These are phyloP conservation scores for Spiromastix sp. DNA, from an alignment of 2,329 filamentous ascomycete species.

Conservation along the genomic window DNA sequence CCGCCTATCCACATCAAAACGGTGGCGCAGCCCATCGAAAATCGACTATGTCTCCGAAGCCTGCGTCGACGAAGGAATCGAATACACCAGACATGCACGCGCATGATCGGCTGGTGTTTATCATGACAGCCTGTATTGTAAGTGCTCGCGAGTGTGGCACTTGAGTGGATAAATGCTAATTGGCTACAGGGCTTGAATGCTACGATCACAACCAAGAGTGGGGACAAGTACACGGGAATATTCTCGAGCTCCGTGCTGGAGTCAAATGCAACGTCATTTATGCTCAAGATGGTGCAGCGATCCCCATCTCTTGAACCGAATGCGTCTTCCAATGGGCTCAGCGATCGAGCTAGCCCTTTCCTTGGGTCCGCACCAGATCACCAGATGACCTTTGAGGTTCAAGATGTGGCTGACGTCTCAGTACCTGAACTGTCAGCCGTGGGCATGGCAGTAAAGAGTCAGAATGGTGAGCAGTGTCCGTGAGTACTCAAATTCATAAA, in stretches of 20 bases:
- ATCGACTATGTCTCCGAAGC: slow-evolving; percentile 27
- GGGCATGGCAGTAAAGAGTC: slow-evolving; percentile 39
- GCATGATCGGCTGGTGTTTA: slow-evolving; percentile 49
- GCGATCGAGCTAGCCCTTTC: slow-evolving; percentile 28
- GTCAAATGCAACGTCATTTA: slow-evolving; percentile 42
- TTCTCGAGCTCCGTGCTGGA: slow-evolving; percentile 48
- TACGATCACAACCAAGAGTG: slow-evolving; percentile 48
- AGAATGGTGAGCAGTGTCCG: slow-evolving; percentile 46
- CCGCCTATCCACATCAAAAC: slow-evolving; percentile 42
- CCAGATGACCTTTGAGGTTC: slow-evolving; percentile 51
- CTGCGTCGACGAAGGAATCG: slow-evolving; percentile 36
- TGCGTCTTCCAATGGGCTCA: slow-evolving; percentile 31
- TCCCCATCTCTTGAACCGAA: slow-evolving; percentile 23
- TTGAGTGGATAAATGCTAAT: too few relatives aligned
- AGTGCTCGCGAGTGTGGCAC: slow-evolving; percentile 24
- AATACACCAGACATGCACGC: slow-evolving; percentile 47
- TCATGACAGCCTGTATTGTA: slow-evolving; percentile 50
- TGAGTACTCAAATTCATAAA: neutral
- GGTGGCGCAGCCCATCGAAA: slow-evolving; percentile 39
- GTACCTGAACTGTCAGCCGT: slow-evolving; percentile 44
- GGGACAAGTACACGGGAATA: slow-evolving; percentile 51
- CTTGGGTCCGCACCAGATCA: slow-evolving; percentile 35
- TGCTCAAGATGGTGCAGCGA: slow-evolving; percentile 56
- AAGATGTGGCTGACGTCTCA: slow-evolving; percentile 48
- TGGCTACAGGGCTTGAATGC: slow-evolving; percentile 42